These are phyloP conservation scores for Parasarocladium wereldwijsianum DNA, from an alignment of 2,329 filamentous ascomycete genomes.

Conservation along the genomic window DNA sequence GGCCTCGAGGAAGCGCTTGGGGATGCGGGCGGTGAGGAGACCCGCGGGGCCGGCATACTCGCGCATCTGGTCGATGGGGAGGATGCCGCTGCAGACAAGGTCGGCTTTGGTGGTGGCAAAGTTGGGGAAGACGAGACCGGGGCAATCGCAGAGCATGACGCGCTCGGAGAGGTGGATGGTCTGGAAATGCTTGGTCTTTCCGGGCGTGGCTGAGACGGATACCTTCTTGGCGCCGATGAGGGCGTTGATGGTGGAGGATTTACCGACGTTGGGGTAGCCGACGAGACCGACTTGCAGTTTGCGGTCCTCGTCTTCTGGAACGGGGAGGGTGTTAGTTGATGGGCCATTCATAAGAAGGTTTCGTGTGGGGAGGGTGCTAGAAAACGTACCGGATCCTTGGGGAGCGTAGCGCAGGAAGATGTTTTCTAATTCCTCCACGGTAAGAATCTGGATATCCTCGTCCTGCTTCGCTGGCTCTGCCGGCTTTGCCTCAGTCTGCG, in stretches of 20 bases:
- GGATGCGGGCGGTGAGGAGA: constrained; percentile 73
- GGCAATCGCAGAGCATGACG: constrained; percentile 92
- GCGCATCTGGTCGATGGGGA: constrained; percentile 79
- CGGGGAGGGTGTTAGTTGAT: constrained; percentile 7
- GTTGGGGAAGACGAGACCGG: constrained; percentile 95
- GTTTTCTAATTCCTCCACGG: constrained; percentile 80
- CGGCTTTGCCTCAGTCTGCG: constrained; percentile 10
- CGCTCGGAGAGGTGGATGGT: constrained; percentile 86
- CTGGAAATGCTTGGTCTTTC: constrained; percentile 99
- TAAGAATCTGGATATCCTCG: constrained; percentile 65
- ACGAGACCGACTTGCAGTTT: constrained; percentile 89
- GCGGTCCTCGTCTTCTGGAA: constrained; percentile 24
- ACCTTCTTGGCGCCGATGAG: constrained; percentile 98
- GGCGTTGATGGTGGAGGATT: constrained; percentile 98
- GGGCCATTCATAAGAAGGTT: not conserved
- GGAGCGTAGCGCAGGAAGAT: constrained; percentile 67
- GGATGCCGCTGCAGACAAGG: constrained; percentile 83
- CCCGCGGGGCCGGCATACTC: constrained; percentile 84
- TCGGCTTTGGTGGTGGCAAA: constrained; percentile 95
- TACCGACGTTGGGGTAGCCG: constrained; percentile 96
- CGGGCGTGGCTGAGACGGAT: constrained; percentile 89
- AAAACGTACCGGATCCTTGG: constrained; percentile 30
- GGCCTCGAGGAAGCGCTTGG: constrained; percentile 77
- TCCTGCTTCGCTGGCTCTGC: no score
- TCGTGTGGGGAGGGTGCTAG: not conserved